Base-by-base conservation (phyloP, 2,329 filamentous ascomycete genomes). In the Monilinia polystroma region DNA sequence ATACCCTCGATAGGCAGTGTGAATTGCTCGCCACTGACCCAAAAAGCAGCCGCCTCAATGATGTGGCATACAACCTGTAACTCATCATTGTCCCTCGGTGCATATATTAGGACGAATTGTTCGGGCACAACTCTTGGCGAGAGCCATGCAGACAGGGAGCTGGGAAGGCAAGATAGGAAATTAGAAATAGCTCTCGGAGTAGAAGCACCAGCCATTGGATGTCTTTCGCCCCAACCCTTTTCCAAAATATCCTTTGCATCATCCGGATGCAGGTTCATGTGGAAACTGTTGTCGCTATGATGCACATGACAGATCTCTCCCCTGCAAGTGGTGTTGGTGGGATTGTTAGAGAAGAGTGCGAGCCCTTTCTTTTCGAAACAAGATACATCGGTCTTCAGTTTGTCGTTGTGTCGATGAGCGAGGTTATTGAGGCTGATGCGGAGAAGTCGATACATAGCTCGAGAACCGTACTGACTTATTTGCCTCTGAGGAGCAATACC, bases 281-380 rank as follows among this genome's bases (percentile, higher is more conserved):
- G 92, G 83, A 95, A 81, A 4, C 87, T 90, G 68, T 89, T 85
- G 71, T 95, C 92, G 32, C 84, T 87, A 59, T 88, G 85, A 77
- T 96, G 92, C 14, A 92, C 86, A 76, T 96, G 92, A 73, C 87
- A 90, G 54, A 96, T 85, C 78, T 96, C 92, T n/a, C 91, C 91
- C 71, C 89, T 85, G 72, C 89, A 92, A 14, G 87, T 91, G 41
- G 85, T 84, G 74, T 89, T 89, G 69, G 89, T 81, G 0, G 89
- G 88, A 62, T 84, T 81, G 3, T 80, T 81, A 0, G 89, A 84
- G 77, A 94, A 95, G 0, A 96, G 82, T 0, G 89, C 91, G 7
- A 91, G 83, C 53, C 90, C 90, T 75, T 94, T 88, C 79, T 93
- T 94, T 77, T 95, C 92, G 71, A 95, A 88, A 74, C 90, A 93